Base-by-base conservation (phyloP, 176 grass and related monocot species). In the Aechmea fasciata region DNA sequence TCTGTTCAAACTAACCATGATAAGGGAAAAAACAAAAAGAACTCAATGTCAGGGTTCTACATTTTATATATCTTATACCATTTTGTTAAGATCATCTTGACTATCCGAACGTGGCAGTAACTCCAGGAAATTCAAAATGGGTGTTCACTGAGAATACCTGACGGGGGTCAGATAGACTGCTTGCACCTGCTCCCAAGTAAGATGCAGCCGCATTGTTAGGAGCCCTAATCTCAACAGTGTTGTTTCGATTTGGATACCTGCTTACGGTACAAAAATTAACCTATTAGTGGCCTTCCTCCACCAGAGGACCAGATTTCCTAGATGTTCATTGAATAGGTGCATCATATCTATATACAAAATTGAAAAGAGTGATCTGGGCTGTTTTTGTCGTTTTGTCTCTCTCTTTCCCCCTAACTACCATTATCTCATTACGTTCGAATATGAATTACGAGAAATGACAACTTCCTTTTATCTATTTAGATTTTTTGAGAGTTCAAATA, bases 121-220 rank as follows among this genome's bases (percentile, higher is more conserved):
- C 55, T 61, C 15, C 9, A 59, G n/a, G 55, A 22, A 61, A 9
- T 18, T 61, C 13, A n/a, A 61, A 61, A 61, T 19, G 20, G 17
- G 19, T 20, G 6, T 22, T 18, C 33, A 59, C 5, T 61, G 55
- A 61, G 9, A 61, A 8, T 86, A 93, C 87, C 89, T 93, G 87
- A 64, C 82, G 75, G 49, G 87, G 87, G 83, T 93, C 82, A 50
- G 77, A 76, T 74, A 97, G 75, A 79, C 85, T 90, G 77, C 50
- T 69, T 52, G 81, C 87, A 62, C 83, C 89, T 70, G 55, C 76
- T 80, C 94, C 89, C 52, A 73, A 49, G 50, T 89, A 68, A 55
- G 81, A 90, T 68, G 85, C 76, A 53, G 85, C 52, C 68, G 74
- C 73, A 81, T 69, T 63, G 75, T 71, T 90, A 75, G 86, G 84